Base-by-base conservation (phyloP, 2,329 filamentous ascomycete genomes). In the Onygenales sp. region DNA sequence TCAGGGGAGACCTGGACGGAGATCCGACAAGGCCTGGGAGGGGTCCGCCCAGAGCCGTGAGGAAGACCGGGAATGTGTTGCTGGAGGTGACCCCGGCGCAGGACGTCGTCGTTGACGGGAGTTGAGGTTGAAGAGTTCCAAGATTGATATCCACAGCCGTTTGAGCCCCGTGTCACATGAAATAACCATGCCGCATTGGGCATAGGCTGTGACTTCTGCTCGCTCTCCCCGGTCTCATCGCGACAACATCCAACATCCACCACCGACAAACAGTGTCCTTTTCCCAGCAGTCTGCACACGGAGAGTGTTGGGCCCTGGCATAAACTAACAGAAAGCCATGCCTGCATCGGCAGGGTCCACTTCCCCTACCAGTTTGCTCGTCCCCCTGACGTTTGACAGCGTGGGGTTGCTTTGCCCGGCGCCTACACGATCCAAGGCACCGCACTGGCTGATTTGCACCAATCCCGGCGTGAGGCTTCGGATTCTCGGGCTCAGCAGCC, bases 81-180 rank as follows among this genome's bases (percentile, higher is more conserved):
- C 17, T 17, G 17, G 17, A 17, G 17, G 17, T 17, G 17, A 17
- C 17, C 17, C 17, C 17, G 2, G 17, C 17, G 2, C 21, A 27
- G 21, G 21, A 27, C 21, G 21, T 27, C 21, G 21, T 27, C 21
- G 21, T 27, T 3, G 21, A 27, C 21, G 5, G 1, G 21, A 27
- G 21, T 27, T 27, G 21, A 27, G 21, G 21, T 27, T 27, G 21
- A 27, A 27, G 21, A 27, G 21, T 27, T 27, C 17, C 17, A 7
- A 47, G n/a, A 27, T 17, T n/a, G 13, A 8, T 9, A 8, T 21
- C 32, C 36, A 4, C 36, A 21, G 35, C 33, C 38, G 48, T 50
- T 50, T 50, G 48, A 50, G 48, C 36, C 48, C 39, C 17, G 27
- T 41, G 48, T 50, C 48, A 43, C 47, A 50, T 50, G 47, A 50